Evolutionary conservation across 108 stramenopile genomes (phyloP).

Genomic region (Conticribra weissflogii): DNA sequence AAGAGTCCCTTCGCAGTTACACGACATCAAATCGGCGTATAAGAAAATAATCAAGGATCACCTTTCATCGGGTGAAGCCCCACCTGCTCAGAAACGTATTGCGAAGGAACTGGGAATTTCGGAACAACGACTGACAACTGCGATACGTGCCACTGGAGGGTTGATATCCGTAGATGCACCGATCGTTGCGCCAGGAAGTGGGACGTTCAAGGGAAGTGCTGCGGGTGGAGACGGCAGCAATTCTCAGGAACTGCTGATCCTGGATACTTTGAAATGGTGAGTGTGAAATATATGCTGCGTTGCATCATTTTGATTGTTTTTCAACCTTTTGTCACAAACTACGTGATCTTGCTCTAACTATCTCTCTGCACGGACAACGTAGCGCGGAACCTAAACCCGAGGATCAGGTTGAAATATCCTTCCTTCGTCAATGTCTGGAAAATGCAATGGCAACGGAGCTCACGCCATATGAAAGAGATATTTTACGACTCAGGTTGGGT

Average conservation of each 20-base stretch:
- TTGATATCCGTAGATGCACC: conserved; percentile 68
- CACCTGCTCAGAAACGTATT: conserved; percentile 49
- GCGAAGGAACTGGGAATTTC: conserved; percentile 61
- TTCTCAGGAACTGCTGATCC: conserved; percentile 41
- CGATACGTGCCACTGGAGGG: conserved; percentile 61
- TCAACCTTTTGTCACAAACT: not conserved
- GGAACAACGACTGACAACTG: conserved; percentile 49
- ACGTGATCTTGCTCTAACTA: not conserved
- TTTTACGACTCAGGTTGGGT: conserved; percentile 77
- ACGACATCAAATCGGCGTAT: conserved; percentile 64
- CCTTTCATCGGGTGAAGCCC: conserved; percentile 23
- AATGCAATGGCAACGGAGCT: conserved; percentile 84
- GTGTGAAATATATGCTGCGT: too few species aligned
- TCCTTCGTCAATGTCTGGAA: conserved; percentile 78
- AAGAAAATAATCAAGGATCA: conserved; percentile 58
- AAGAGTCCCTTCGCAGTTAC: conserved; percentile 60
- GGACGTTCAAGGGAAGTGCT: conserved; percentile 62
- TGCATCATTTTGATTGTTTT: too few species aligned
- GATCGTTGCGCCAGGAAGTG: conserved; percentile 15
- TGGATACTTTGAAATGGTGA: conserved; percentile 47
- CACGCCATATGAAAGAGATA: conserved; percentile 81
- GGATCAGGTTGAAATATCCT: conserved; percentile 75
- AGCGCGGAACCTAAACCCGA: conserved; percentile 61
- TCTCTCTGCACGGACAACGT: not conserved
- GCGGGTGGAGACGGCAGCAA: conserved; percentile 50